Evolutionary conservation across 2,329 filamentous ascomycete species (phyloP).

Genomic region (Cladosporium sp.): DNA sequence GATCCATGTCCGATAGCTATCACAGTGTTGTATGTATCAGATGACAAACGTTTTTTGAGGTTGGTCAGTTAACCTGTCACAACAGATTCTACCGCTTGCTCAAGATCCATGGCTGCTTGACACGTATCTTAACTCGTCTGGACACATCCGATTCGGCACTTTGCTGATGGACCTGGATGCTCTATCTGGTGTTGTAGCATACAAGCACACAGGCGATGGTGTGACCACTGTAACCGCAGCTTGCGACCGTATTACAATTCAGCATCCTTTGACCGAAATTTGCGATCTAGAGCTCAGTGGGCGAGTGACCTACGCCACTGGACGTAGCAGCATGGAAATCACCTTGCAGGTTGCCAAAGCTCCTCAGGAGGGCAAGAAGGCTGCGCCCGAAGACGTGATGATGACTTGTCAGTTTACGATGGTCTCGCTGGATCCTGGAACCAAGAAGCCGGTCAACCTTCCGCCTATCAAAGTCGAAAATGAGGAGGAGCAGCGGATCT

Average conservation of each 20-base stretch:
- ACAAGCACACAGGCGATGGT: conserved; percentile 68
- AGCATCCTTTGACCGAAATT: conserved; percentile 73
- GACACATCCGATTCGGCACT: conserved; percentile 72
- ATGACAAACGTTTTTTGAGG: neutral
- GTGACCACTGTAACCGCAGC: conserved; percentile 66
- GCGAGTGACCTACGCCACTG: conserved; percentile 70
- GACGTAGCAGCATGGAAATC: conserved; percentile 72
- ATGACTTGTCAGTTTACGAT: conserved; percentile 77
- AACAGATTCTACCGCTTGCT: conserved; percentile 65
- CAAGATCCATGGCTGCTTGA: conserved; percentile 77
- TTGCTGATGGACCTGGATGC: conserved; percentile 81
- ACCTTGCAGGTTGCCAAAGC: conserved; percentile 73
- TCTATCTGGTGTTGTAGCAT: conserved; percentile 72
- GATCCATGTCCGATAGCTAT: conserved; percentile 71
- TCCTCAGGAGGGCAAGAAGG: conserved; percentile 58
- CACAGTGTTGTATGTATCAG: conserved; percentile 60
- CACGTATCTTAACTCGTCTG: conserved; percentile 74
- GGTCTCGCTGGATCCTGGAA: conserved; percentile 70
- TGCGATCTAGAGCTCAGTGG: conserved; percentile 75
- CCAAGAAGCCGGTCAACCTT: conserved; percentile 66
- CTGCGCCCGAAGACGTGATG: conserved; percentile 62
- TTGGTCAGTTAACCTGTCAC: neutral
- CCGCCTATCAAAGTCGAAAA: conserved; percentile 64
- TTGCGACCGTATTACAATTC: conserved; percentile 66
- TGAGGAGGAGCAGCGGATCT: conserved; percentile 65